A percentile compares a stretch with the other conserved stretches of the same genome.
Evolutionary conservation across 2,329 filamentous ascomycete genomes (phyloP).

Genomic region (Neonectria sp.): DNA sequence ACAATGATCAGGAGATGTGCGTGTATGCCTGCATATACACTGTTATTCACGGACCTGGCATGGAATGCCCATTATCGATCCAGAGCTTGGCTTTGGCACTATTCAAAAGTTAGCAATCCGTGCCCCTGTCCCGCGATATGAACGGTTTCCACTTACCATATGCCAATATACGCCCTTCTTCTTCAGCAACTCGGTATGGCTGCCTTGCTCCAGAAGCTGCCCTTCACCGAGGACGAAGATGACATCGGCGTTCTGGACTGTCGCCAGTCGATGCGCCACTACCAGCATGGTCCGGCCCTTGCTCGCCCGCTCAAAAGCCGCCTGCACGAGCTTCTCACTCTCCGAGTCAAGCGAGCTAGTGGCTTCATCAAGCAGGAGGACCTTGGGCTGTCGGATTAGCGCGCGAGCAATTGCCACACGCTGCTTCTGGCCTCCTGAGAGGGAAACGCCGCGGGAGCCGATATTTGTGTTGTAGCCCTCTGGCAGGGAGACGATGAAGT

Average conservation of each 20-base stretch:
- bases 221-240: slow-evolving; percentile 83
- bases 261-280: slow-evolving; percentile 83
- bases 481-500: slow-evolving; percentile 78
- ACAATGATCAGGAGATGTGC: slow-evolving; percentile 1
- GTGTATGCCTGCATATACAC: not conserved
- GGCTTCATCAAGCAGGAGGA: slow-evolving; percentile 81
- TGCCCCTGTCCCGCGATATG: not conserved
- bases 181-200: slow-evolving; percentile 65
- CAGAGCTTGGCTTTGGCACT: slow-evolving; percentile 73
- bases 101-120: slow-evolving; percentile 43
- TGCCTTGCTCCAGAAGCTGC: slow-evolving; percentile 69
- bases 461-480: slow-evolving; percentile 78
- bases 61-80: slow-evolving; percentile 57
- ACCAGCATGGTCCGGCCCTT: slow-evolving; percentile 78
- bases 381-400: slow-evolving; percentile 74
- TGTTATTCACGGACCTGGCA: not conserved
- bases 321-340: slow-evolving; percentile 74
- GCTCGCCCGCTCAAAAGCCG: slow-evolving; percentile 76
- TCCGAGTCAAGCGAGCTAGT: slow-evolving; percentile 79
- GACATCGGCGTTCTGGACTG: slow-evolving; percentile 83
- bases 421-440: slow-evolving; percentile 82
- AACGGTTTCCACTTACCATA: slow-evolving; percentile 62
- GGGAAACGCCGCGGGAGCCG: slow-evolving; percentile 75
- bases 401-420: slow-evolving; percentile 79
- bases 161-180: slow-evolving; percentile 70